Conservation (phyloP, 352 stramenopile species). For the Phytophthora meadii region DNA sequence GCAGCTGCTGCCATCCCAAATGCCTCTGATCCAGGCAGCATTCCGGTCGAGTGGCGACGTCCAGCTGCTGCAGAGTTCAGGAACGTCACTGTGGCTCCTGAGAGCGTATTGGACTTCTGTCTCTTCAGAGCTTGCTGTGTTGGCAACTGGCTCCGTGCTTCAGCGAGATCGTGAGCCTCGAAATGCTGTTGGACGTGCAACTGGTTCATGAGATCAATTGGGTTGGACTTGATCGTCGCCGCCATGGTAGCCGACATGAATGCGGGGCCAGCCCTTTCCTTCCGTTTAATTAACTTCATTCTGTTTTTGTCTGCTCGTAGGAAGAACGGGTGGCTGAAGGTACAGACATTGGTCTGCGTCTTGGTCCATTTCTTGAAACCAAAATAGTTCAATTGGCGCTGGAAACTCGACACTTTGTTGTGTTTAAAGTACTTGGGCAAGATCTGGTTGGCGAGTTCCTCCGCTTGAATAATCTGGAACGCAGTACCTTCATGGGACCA, state of each 20-base stretch:
- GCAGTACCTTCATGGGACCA: slow-evolving; percentile 76
- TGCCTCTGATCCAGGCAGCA: slow-evolving; percentile 45
- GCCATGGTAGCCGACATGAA: slow-evolving; percentile 24
- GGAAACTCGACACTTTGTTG: slow-evolving; percentile 84
- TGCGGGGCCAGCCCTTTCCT: slow-evolving; percentile 47
- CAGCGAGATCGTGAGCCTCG: slow-evolving; percentile 29
- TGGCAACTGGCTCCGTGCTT: slow-evolving; percentile 29
- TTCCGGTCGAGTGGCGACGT: slow-evolving; percentile 56
- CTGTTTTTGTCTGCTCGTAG: slow-evolving; percentile 61
- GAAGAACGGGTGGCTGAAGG: slow-evolving; percentile 79
- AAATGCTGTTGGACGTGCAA: slow-evolving; percentile 22
- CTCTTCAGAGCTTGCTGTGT: slow-evolving; percentile 44
- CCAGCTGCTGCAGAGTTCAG: slow-evolving; percentile 41
- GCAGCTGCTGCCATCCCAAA: slow-evolving; percentile 38
- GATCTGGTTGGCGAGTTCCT: slow-evolving; percentile 61
- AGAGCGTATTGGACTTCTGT: slow-evolving; percentile 48
- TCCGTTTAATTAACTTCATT: slow-evolving; percentile 82
- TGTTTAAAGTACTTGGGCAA: slow-evolving; percentile 83
- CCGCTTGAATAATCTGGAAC: slow-evolving; percentile 74
- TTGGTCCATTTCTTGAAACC: slow-evolving; percentile 88
- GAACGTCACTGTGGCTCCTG: slow-evolving; percentile 32
- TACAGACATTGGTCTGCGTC: slow-evolving; percentile 78
- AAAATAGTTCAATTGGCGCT: slow-evolving; percentile 84
- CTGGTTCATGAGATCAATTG: slow-evolving; percentile 26
- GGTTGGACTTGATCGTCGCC: slow-evolving; percentile 20